Evolutionary conservation across 345 rosid genomes (phyloP), one percentile per base, ranked within the genome.

Genomic region (Firmiana major): DNA sequence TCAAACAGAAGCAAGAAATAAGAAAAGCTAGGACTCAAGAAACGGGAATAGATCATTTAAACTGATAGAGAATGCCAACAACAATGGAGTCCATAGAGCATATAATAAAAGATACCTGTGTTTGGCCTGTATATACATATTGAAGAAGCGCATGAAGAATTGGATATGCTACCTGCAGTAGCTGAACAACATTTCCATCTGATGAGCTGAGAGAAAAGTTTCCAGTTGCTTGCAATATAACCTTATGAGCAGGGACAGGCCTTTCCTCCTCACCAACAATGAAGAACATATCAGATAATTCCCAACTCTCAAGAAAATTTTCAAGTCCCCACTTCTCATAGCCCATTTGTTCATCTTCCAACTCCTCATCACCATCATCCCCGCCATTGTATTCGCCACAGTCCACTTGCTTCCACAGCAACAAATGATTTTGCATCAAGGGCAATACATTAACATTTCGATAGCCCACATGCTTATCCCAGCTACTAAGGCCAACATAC

Each of bases 391-490:
- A 86, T 73, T 88, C 93, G 34, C 76, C 74, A 64, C 83, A 85
- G 63, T 89, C 90, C 78, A 96, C 94, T 82, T 92, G 97, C 88
- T 89, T 92, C 99, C 99, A 93, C 38, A 93, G 80, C 75, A 84
- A 76, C 79, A 93, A 84, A 83, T 88, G 97, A 80, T 93, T 87
- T 67, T 87, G 90, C 0, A 91, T 92, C 74, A 96, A 85, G 8
- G 98, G 98, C 84, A 94, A 81, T 46, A 96, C 97, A 62, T 90
- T 90, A 80, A 94, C 95, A 74, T 96, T 96, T 76, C 99, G 89
- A 69, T 96, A 96, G 0, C 98, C 98, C 45, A 94, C 99, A 84
- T 96, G 99, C 80, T 85, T 92, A 73, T 94, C 97, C 99, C 99
- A 96, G 80, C 98, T 93, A 71, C 98, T 92, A 49, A 92, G 83